Evolutionary conservation across 2,329 filamentous ascomycete species (phyloP).

Genomic region (Venturia oleaginea): DNA sequence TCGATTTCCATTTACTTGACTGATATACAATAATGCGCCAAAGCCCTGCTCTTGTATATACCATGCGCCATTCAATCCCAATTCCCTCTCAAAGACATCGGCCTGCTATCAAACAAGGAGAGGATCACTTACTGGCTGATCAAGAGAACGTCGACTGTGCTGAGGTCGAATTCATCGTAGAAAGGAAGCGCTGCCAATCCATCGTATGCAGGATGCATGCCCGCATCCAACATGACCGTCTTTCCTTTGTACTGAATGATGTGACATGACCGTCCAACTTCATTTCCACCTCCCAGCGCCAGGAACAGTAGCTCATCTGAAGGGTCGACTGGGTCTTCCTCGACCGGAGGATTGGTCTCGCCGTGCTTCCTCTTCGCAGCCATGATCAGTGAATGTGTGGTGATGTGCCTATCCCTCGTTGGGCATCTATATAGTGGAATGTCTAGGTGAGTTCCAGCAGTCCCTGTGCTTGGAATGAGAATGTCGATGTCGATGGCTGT

Average conservation of each 20-base stretch:
- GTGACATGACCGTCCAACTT: conserved; percentile 93
- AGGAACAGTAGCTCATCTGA: conserved; percentile 92
- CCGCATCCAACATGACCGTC: conserved; percentile 98
- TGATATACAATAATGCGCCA: conserved; percentile 4
- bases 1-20: conserved; percentile 9
- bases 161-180: conserved; percentile 97
- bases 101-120: neutral
- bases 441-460: neutral
- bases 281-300: conserved; percentile 88
- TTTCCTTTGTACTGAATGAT: conserved; percentile 99
- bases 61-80: neutral
- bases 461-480: neutral
- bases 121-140: conserved; percentile 91
- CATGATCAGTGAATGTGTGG: conserved; percentile 46
- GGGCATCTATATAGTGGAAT: neutral
- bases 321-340: conserved; percentile 84
- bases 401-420: neutral
- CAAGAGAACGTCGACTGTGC: conserved; percentile 90
- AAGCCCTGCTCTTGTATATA: neutral
- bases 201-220: conserved; percentile 93
- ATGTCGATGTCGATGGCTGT: neutral
- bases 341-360: conserved; percentile 62
- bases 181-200: conserved; percentile 89
- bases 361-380: conserved; percentile 86
- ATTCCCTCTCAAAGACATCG: neutral